These are phyloP conservation scores for Claviceps cyperi DNA, from an alignment of 2,329 filamentous ascomycete genomes.

Conservation along the genomic window DNA sequence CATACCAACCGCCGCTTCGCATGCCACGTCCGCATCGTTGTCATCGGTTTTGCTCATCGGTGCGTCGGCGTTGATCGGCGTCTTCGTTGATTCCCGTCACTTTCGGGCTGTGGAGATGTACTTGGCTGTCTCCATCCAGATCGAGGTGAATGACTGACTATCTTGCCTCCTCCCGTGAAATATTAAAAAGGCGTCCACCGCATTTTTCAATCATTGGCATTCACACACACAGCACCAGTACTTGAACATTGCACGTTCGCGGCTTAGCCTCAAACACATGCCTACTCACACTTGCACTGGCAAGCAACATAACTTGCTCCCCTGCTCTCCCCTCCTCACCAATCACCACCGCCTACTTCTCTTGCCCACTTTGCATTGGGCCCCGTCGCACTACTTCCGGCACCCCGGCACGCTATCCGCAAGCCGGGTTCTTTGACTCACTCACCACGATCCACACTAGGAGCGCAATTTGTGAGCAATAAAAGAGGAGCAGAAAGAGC, in stretches of 20 bases:
- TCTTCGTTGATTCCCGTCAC: conserved; percentile 6
- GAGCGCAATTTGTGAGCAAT: background rate
- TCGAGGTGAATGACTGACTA: conserved; percentile 4
- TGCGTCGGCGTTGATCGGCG: conserved; percentile 8
- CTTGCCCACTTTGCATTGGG: no score
- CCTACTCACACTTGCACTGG: background rate
- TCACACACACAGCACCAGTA: no score
- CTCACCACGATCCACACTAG: conserved; percentile 6
- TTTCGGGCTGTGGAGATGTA: conserved; percentile 1
- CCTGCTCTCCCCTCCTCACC: no score
- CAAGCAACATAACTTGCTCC: background rate
- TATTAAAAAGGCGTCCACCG: background rate
- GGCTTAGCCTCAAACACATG: background rate
- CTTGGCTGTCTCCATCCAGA: conserved; percentile 7
- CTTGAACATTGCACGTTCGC: no score
- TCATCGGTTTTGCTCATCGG: conserved; percentile 6
- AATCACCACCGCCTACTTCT: no score
- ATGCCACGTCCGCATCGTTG: background rate
- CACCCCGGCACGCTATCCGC: background rate
- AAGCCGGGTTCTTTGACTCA: conserved; percentile 7
- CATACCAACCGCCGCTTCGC: no score
- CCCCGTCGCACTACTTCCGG: background rate
- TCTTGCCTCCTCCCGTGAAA: conserved; percentile 1
- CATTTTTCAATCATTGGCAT: no score
- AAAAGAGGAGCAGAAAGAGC: conserved; percentile 13